These are phyloP conservation scores for Chytriomyces sp. DNA, from an alignment of 192 early-diverging fungal genomes.

Conservation along the genomic window DNA sequence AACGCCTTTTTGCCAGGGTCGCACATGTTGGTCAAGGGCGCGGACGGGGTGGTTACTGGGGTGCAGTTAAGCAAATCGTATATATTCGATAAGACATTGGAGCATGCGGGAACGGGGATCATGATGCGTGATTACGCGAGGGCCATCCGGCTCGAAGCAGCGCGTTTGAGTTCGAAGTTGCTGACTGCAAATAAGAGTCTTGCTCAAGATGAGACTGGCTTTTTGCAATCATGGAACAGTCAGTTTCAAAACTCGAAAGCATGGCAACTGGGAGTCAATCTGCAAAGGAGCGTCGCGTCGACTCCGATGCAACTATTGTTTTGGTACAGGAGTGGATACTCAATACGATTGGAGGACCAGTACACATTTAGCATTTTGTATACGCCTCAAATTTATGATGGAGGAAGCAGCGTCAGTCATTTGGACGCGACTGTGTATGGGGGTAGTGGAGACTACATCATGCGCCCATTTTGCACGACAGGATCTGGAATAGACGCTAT, in stretches of 20 bases:
- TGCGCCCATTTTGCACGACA: slow-evolving; percentile 40
- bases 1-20: slow-evolving; percentile 30
- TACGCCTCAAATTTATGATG: slow-evolving; percentile 31
- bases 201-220: neutral
- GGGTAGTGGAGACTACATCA: slow-evolving; percentile 33
- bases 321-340: slow-evolving; percentile 21
- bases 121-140: slow-evolving; percentile 41
- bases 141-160: slow-evolving; percentile 17
- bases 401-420: slow-evolving; percentile 41
- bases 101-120: slow-evolving; percentile 31
- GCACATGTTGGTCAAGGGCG: neutral
- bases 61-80: slow-evolving; percentile 32
- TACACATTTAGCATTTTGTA: slow-evolving; percentile 33
- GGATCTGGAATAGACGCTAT: slow-evolving; percentile 33
- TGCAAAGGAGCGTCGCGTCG: slow-evolving; percentile 16
- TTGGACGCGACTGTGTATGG: slow-evolving; percentile 32
- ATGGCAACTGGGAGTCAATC: slow-evolving; percentile 1
- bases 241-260: slow-evolving; percentile 22
- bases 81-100: slow-evolving; percentile 42
- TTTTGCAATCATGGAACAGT: slow-evolving; percentile 1
- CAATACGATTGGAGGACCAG: neutral
- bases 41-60: slow-evolving; percentile 2
- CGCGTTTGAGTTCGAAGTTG: neutral
- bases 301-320: slow-evolving; percentile 32
- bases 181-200: neutral